Percentiles rank a stretch among this genome's conserved stretches.
Evolutionary conservation across 1,284 basidiomycete genomes (phyloP).

Genomic region (Trametes versicolor): DNA sequence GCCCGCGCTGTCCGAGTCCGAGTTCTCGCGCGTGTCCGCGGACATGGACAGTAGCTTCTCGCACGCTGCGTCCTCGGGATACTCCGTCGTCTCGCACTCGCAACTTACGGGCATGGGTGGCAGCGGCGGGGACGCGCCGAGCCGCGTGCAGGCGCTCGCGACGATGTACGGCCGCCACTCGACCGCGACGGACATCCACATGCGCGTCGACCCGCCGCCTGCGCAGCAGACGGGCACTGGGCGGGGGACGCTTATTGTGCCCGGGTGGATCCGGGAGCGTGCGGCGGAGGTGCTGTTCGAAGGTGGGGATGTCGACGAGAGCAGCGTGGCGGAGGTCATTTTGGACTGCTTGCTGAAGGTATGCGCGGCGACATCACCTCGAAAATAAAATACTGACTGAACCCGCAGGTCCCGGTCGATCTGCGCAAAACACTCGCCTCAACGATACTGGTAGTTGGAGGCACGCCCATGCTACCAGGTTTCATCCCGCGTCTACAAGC

Average conservation of each 20-base stretch:
- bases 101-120: slow-evolving; percentile 39
- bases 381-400: not conserved
- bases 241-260: slow-evolving; percentile 84
- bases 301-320: slow-evolving; percentile 87
- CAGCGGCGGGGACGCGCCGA: slow-evolving; percentile 38
- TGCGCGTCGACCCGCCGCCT: slow-evolving; percentile 71
- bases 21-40: slow-evolving; percentile 63
- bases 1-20: slow-evolving; percentile 68
- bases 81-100: slow-evolving; percentile 59
- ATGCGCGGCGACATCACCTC: slow-evolving; percentile 16
- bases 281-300: slow-evolving; percentile 93
- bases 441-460: slow-evolving; percentile 87
- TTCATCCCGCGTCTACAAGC: slow-evolving; percentile 88
- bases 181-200: slow-evolving; percentile 74
- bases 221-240: slow-evolving; percentile 75
- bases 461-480: slow-evolving; percentile 91
- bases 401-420: slow-evolving; percentile 84
- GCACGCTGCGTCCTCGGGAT: slow-evolving; percentile 66
- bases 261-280: slow-evolving; percentile 94
- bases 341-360: slow-evolving; percentile 85
- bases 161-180: slow-evolving; percentile 78
- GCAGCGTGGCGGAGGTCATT: slow-evolving; percentile 83
- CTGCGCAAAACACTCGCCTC: slow-evolving; percentile 84
- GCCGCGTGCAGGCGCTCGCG: slow-evolving; percentile 69
- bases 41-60: slow-evolving; percentile 58